Conservation (phyloP, 805 yeast genomes). For the Saccharomycopsis javanensis region DNA sequence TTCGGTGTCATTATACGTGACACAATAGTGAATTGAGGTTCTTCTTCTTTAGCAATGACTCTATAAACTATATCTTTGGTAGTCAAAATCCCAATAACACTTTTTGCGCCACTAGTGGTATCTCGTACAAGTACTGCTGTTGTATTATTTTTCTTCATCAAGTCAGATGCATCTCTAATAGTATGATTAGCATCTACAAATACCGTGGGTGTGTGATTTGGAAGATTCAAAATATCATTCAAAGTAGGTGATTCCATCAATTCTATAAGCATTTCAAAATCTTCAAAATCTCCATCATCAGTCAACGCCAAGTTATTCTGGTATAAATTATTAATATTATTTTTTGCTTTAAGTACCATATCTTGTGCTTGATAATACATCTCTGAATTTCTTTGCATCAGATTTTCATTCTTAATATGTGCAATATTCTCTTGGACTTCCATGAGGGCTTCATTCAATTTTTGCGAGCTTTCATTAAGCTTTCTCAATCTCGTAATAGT, state of each 20-base stretch:
- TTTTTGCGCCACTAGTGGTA: constrained; percentile 25
- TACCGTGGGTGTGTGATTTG: constrained; percentile 26
- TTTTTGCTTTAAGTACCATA: constrained; percentile 18
- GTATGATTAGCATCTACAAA: constrained; percentile 30
- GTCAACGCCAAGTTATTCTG: constrained; percentile 16
- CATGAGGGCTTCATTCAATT: constrained; percentile 24
- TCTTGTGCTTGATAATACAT: constrained; percentile 20
- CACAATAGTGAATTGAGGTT: constrained; percentile 31
- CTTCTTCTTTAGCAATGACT: constrained; percentile 29
- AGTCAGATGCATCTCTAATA: constrained; percentile 31
- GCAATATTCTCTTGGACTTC: constrained; percentile 27
- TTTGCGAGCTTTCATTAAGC: constrained; percentile 31
- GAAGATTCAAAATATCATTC: constrained; percentile 23
- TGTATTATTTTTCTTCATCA: constrained; percentile 30
- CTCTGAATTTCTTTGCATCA: constrained; percentile 16
- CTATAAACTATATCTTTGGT: constrained; percentile 37
- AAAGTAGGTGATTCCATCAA: constrained; percentile 35
- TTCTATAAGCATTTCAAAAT: constrained; percentile 30
- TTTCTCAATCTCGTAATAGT: constrained; percentile 36
- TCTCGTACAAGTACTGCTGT: constrained; percentile 36
- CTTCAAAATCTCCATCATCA: constrained; percentile 22
- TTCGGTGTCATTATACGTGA: constrained; percentile 37
- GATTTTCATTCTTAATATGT: constrained; percentile 15
- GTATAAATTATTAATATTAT: constrained; percentile 13
- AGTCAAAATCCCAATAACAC: constrained; percentile 37